Conservation (phyloP, 306 rosid genomes). For the Gleditsia sinensis region DNA sequence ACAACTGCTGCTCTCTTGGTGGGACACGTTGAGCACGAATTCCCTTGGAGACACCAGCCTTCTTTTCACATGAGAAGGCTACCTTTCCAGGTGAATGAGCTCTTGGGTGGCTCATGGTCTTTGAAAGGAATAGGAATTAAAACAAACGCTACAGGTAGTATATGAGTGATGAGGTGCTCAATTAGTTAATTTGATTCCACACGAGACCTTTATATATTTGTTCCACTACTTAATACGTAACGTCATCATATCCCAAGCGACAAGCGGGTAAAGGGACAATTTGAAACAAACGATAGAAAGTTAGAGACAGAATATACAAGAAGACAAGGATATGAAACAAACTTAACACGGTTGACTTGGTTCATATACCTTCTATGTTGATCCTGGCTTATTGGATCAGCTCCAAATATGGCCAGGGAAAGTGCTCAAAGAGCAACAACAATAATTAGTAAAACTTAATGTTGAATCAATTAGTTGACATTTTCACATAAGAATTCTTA, state of each 20-base stretch:
- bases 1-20: slow-evolving; percentile 16
- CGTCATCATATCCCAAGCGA: background rate
- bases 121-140: too few relatives aligned
- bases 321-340: background rate
- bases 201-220: slow-evolving; percentile 14
- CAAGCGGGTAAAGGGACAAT: slow-evolving; percentile 26
- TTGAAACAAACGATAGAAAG: slow-evolving; percentile 1
- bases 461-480: background rate
- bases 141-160: too few relatives aligned
- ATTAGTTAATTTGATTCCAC: slow-evolving; percentile 22
- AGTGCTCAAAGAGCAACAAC: too few relatives aligned
- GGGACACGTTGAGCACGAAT: slow-evolving; percentile 22
- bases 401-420: too few relatives aligned
- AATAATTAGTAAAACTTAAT: too few relatives aligned
- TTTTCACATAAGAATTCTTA: background rate
- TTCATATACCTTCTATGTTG: too few relatives aligned
- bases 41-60: slow-evolving; percentile 62
- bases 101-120: too few relatives aligned
- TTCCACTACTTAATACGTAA: background rate
- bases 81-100: slow-evolving; percentile 36
- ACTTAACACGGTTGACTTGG: background rate
- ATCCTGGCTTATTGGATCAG: too few relatives aligned
- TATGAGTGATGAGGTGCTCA: too few relatives aligned
- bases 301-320: background rate
- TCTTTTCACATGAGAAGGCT: slow-evolving; percentile 86